Percentiles rank a stretch among this genome's conserved stretches.
These are phyloP conservation scores for Kazachstania sp. DNA, from an alignment of 1,139 yeast species.

Conservation along the genomic window DNA sequence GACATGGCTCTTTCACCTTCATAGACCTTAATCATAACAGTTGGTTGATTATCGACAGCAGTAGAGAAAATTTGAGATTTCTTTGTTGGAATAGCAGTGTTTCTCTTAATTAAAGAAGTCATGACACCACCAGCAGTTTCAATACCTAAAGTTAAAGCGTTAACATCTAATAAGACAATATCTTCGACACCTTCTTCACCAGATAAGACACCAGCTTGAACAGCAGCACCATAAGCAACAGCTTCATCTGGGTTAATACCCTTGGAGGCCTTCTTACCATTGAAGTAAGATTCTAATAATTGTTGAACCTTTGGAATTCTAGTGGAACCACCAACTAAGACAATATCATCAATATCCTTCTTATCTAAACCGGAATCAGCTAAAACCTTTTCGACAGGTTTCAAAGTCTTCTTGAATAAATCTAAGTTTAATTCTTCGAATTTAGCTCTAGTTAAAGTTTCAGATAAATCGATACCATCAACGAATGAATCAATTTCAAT, in stretches of 20 bases:
- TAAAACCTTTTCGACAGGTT: conserved; percentile 88
- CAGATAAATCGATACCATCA: conserved; percentile 93
- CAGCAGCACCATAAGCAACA: conserved; percentile 96
- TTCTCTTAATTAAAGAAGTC: conserved; percentile 93
- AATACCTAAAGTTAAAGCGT: conserved; percentile 90
- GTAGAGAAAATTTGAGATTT: conserved; percentile 94
- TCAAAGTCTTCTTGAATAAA: conserved; percentile 78
- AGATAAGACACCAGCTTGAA: conserved; percentile 90
- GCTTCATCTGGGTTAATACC: conserved; percentile 98
- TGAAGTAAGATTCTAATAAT: conserved; percentile 76
- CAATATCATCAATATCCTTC: conserved; percentile 82
- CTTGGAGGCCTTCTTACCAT: conserved; percentile 89
- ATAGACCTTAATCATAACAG: conserved; percentile 85
- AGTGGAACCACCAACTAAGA: conserved; percentile 94
- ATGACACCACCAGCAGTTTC: conserved; percentile 98
- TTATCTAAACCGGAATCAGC: conserved; percentile 81
- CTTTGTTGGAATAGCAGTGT: conserved; percentile 92
- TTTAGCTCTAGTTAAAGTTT: conserved; percentile 88
- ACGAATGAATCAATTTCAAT: conserved; percentile 91
- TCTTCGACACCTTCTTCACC: conserved; percentile 73
- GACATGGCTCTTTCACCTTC: conserved; percentile 97
- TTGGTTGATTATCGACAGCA: conserved; percentile 93
- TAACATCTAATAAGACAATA: conserved; percentile 78
- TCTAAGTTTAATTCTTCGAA: conserved; percentile 88
- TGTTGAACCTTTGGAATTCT: conserved; percentile 97